Evolutionary conservation across 2,329 filamentous ascomycete genomes (phyloP), one percentile per base, ranked within the genome.

Genomic region (Endoconidiophora polonica): DNA sequence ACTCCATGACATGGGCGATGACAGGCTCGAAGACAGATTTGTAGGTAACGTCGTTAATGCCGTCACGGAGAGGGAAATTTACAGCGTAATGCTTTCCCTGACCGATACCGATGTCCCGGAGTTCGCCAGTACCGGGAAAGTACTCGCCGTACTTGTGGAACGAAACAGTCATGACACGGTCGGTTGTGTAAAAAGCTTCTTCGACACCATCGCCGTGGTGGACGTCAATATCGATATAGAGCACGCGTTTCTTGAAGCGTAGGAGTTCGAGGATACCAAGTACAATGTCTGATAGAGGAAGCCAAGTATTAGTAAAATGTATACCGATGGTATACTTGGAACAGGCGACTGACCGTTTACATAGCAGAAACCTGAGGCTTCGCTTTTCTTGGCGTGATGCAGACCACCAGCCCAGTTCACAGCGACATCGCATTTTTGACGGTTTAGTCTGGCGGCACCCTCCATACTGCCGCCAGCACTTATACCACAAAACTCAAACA

Each of bases 111-210:
- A 86, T 87, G 60, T 90, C 86, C 55, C 86, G 74, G 52, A 91
- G 79, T 57, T 87, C 84, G 49, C 88, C 88, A 1, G 88, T 95
- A 44, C 87, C 88, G 0, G 88, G 88, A 65, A 94, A 95, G 67
- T 94, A 95, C 66, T 86, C 86, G 61, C 91, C 90, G 63, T 94
- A 96, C 63, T 96, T 95, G 71, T 98, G 87, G 65, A 91, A 94
- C 0, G 85, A 93, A 16, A 91, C 79, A 0, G 87, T 94, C 74
- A 94, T 88, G 57, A 94, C 87, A 56, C 87, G 81, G 58, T 94
- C 86, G 42, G 86, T 91, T 10, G 86, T 90, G 65, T 90, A 91
- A 62, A 94, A 94, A 2, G 87, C 87, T 63, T 94, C 85, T 61
- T 94, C 87, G 16, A 94, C 87, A 55, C 87, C 87, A 60, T 94